Evolutionary conservation across 768 basidiomycete species (phyloP).

Genomic region (Phylloporus rhodoxanthus): DNA sequence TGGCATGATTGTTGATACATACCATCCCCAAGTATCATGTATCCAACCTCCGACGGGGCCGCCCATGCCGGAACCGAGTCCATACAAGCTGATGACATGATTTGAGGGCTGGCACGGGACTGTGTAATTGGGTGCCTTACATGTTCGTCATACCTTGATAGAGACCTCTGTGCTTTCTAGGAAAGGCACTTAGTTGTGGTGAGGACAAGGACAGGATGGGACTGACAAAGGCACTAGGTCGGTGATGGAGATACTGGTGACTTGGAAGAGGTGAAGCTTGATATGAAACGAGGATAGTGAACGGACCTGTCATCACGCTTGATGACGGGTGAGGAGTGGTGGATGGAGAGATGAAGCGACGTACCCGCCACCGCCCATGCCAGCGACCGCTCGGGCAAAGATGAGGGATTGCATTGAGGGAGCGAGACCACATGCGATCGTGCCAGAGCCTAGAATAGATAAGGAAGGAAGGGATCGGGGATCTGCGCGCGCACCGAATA

Average conservation of each 20-base stretch:
- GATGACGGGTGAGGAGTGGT: constrained; percentile 15
- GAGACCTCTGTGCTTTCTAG: constrained; percentile 76
- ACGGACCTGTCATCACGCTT: constrained; percentile 79
- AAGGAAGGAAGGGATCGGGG: constrained; percentile 12
- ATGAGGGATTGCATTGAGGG: constrained; percentile 82
- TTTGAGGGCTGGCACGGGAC: constrained; percentile 8
- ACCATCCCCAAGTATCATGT: constrained; percentile 84
- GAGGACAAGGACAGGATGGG: background rate
- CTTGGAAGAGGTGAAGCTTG: constrained; percentile 37
- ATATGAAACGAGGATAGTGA: constrained; percentile 3
- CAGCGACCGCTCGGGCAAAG: constrained; percentile 75
- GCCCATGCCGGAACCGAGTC: constrained; percentile 74
- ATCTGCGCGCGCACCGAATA: constrained; percentile 60
- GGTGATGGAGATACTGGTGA: constrained; percentile 76
- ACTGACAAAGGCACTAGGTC: constrained; percentile 86
- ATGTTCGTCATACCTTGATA: constrained; percentile 91
- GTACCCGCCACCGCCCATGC: constrained; percentile 89
- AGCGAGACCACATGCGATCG: constrained; percentile 80
- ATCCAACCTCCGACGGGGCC: constrained; percentile 82
- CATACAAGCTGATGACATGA: constrained; percentile 55
- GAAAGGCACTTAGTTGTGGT: background rate
- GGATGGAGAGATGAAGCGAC: constrained; percentile 23
- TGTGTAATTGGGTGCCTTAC: constrained; percentile 37
- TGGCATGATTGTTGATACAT: constrained; percentile 5
- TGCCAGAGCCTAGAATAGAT: constrained; percentile 59